Base-by-base conservation (phyloP, 1,284 basidiomycete genomes). In the Ustilago tritici region DNA sequence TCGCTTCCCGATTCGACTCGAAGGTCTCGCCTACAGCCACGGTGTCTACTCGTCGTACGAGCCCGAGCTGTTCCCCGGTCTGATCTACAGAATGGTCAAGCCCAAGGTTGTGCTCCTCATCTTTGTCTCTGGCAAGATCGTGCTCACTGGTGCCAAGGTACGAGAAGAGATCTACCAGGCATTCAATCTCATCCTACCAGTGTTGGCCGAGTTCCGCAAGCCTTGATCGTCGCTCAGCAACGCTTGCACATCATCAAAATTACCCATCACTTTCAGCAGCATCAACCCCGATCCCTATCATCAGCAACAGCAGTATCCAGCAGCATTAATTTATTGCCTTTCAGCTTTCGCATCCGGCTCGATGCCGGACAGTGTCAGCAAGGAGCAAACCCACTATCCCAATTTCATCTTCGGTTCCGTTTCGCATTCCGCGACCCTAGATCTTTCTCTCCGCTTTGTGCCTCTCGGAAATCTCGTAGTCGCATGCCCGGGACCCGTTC, bases 51-150 rank as follows among this genome's bases (percentile, higher is more conserved):
- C 94, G 87, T 95, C 93, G 81, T 98, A 98, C 82, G 95, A 98
- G 87, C 95, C 95, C 59, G 96, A 98, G 94, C 89, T 99, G 64
- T 99, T 99, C 91, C 97, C 97, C 67, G 96, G 97, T 84, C 90
- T 99, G 54, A 99, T 99, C 87, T 99, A 99, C 87, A 93, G 97
- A 82, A 99, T 99, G 97, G 93, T 98, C 88, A 98, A 99, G 88
- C 97, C 97, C 14, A 99, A 99, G 88, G 97, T 99, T 77, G 97
- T 99, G 61, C 89, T 99, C 40, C 90, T 99, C 66, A 99, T 99
- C 86, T 99, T 99, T 88, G 97, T 99, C 12, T 98, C 95, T 19
- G 97, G 97, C 69, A 99, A 99, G 90, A 98, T 99, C 82, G 96
- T 99, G 70, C 89, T 99, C 84, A 99, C 97, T 17, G 96, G 97